Percentiles rank a stretch among this genome's conserved stretches.
Conservation (phyloP, 192 early-diverging fungal genomes). For the Geranomyces michiganensis region DNA sequence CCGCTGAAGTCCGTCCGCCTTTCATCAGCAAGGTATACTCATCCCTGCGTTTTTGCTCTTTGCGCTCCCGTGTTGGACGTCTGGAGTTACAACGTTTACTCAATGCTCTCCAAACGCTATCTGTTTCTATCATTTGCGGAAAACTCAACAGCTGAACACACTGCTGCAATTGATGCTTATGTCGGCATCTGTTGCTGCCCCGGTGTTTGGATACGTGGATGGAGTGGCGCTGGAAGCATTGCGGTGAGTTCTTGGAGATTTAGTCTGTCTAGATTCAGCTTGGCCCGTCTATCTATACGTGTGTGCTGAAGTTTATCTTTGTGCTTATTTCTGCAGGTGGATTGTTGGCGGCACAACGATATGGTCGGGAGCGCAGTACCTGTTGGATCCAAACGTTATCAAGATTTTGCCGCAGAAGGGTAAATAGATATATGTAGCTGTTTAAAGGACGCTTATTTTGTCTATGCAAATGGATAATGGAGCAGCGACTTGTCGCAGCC, state of each 20-base stretch:
- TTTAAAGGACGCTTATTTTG: too few relatives aligned
- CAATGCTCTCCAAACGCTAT: too few relatives aligned
- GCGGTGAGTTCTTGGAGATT: conserved; percentile 56
- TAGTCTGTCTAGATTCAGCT: neutral
- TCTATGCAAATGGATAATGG: too few relatives aligned
- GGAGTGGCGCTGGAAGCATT: conserved; percentile 56
- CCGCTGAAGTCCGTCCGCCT: conserved; percentile 89
- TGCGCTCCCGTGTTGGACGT: too few relatives aligned
- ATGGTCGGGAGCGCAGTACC: conserved; percentile 62
- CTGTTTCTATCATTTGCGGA: too few relatives aligned
- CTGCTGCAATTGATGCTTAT: conserved; percentile 83
- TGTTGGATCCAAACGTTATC: conserved; percentile 27
- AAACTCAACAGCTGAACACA: conserved; percentile 81
- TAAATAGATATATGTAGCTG: neutral
- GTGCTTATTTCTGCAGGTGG: conserved; percentile 49
- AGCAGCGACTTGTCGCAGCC: too few relatives aligned
- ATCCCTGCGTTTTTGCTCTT: too few relatives aligned
- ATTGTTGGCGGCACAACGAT: conserved; percentile 78
- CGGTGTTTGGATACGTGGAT: conserved; percentile 68
- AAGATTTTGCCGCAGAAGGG: conserved; percentile 23
- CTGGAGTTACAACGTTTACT: too few relatives aligned
- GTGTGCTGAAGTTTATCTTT: neutral
- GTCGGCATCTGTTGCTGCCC: conserved; percentile 70
- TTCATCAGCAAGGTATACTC: conserved; percentile 77
- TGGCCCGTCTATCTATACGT: too few relatives aligned